Evolutionary conservation across 306 rosid species (phyloP), one percentile per base, ranked within the genome.

Genomic region (Fragaria nilgerrensis): DNA sequence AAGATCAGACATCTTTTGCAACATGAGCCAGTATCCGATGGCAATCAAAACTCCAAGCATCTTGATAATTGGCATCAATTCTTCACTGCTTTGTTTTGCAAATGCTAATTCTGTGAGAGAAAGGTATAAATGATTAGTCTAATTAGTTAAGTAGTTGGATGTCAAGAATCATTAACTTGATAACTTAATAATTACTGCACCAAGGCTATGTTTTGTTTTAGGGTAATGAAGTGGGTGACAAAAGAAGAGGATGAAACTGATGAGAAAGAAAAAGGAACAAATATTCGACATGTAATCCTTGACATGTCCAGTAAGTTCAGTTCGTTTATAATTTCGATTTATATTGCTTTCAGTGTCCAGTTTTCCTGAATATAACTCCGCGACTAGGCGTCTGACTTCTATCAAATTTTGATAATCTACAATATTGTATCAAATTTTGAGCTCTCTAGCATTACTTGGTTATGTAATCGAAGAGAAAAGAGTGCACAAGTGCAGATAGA

Each of bases 1-100:
- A 74, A 79, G 90, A 82, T 90, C 94, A 71, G 86, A 94, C 43
- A 76, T 88, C 7, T 94, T 85, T 25, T 89, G 94, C 22, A 88
- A 89, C 81, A 89, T 88, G 36, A 73, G 39, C 64, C 96, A 91
- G 86, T 94, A 89, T 71, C 97, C 98, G 6, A 89, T 90, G 94
- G 96, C 96, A 78, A 78, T 77, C 36, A 88, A 79, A 76, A 79
- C 86, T 75, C 90, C 90, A 25, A 93, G 93, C 72, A 78, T 91
- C 73, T 70, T 85, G 76, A 83, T 84, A 2, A 78, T 94, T 73
- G 90, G 98, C 55, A 84, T 87, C 49, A 88, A 87, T 84, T 88
- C 97, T 66, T 87, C 87, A 67, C 86, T 92, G 52, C 90, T 94
- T 67, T 94, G 98, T 82, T 94, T 94, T 72, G 96, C 96, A 9